Conservation (phyloP, 495 filamentous ascomycete genomes). For the Clavariopsis aquatica region DNA sequence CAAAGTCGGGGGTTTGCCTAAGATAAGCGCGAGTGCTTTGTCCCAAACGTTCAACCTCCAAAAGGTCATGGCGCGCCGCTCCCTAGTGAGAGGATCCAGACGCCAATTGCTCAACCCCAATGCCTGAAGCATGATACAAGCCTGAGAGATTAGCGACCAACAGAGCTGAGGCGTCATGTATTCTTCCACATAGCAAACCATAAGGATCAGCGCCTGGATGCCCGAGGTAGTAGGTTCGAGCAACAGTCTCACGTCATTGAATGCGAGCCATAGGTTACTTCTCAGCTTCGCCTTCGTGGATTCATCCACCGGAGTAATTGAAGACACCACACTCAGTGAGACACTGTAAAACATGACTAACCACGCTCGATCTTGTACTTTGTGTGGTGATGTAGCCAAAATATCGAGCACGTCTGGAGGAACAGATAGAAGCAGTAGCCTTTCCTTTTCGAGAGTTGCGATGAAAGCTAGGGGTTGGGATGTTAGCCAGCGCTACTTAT, state of each 20-base stretch:
- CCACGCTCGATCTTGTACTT: constrained; percentile 1
- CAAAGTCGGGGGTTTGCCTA: not conserved
- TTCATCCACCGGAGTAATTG: not conserved
- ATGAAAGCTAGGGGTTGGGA: not conserved
- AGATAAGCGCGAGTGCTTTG: constrained; percentile 1
- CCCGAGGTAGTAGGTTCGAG: not conserved
- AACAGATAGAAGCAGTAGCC: not conserved
- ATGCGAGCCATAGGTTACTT: not conserved
- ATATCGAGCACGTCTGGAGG: constrained; percentile 1
- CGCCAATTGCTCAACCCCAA: not conserved
- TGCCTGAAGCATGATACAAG: constrained; percentile 4
- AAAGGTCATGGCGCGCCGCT: not conserved
- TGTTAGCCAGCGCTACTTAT: not conserved
- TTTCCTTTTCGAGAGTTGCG: not conserved
- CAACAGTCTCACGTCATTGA: constrained; percentile 4
- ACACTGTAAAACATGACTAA: constrained; percentile 8
- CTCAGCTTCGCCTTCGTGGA: constrained; percentile 2
- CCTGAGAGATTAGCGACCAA: not conserved
- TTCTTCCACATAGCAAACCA: constrained; percentile 5
- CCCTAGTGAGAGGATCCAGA: not conserved
- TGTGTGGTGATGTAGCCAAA: not conserved
- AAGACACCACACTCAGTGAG: not conserved
- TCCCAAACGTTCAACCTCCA: constrained; percentile 1
- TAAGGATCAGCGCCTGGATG: not conserved
- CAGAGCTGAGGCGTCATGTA: not conserved